Conservation (phyloP, 257 asterid genomes). For the Primulina huaijiensis region DNA sequence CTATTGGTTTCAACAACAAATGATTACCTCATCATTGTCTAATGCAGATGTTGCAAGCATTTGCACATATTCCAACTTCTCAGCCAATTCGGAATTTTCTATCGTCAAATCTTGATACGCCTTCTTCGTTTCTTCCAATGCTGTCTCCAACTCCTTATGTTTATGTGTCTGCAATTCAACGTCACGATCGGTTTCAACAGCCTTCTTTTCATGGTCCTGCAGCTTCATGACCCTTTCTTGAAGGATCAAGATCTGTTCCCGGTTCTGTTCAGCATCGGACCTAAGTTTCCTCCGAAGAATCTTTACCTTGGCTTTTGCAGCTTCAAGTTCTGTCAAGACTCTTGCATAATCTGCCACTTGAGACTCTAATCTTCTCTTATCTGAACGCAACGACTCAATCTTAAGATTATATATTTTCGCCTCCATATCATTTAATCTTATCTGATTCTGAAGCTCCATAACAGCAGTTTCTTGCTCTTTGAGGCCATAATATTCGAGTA, state of each 20-base stretch:
- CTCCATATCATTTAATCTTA: slow-evolving; percentile 64
- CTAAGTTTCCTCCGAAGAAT: slow-evolving; percentile 57
- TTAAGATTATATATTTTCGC: slow-evolving; percentile 59
- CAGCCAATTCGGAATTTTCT: slow-evolving; percentile 59
- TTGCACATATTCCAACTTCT: slow-evolving; percentile 53
- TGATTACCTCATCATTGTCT: slow-evolving; percentile 59
- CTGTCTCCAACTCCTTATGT: slow-evolving; percentile 43
- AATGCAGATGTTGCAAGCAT: slow-evolving; percentile 46
- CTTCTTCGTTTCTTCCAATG: slow-evolving; percentile 53
- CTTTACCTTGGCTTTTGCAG: slow-evolving; percentile 67
- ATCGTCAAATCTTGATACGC: slow-evolving; percentile 42
- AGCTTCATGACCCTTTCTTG: slow-evolving; percentile 70
- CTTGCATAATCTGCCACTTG: slow-evolving; percentile 60
- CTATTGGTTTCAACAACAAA: neutral
- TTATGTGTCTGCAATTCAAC: slow-evolving; percentile 34
- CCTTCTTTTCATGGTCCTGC: slow-evolving; percentile 50
- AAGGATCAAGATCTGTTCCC: slow-evolving; percentile 61
- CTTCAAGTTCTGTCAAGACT: slow-evolving; percentile 65
- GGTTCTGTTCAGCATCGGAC: slow-evolving; percentile 63
- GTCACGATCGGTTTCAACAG: slow-evolving; percentile 30
- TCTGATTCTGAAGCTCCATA: slow-evolving; percentile 72
- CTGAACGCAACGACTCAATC: slow-evolving; percentile 65
- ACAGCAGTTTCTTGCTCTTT: slow-evolving; percentile 79
- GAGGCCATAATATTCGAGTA: slow-evolving; percentile 89
- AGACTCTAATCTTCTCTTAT: slow-evolving; percentile 60